phyloP scores from a whole-genome alignment of 2,329 filamentous ascomycete genomes.

The Stagonosporopsis cucurbitacearum region DNA sequence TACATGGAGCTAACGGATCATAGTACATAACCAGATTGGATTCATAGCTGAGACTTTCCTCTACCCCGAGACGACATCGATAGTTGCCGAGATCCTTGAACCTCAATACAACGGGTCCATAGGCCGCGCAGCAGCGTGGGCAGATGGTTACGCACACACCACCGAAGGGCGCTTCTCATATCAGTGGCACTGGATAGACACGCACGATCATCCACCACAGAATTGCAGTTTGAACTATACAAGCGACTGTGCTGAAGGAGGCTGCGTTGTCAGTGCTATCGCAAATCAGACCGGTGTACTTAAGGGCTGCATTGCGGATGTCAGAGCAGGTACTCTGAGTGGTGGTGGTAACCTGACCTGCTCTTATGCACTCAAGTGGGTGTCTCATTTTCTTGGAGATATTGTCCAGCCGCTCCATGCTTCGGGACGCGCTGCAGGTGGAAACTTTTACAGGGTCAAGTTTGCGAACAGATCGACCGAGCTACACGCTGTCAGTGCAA shows the following conservation, averaged over 20 bases:
- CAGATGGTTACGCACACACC: constrained; percentile 49
- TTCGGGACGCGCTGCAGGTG: constrained; percentile 47
- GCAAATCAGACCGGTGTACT: constrained; percentile 52
- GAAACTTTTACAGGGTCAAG: constrained; percentile 48
- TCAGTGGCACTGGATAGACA: constrained; percentile 53
- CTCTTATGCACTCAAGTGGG: constrained; percentile 52
- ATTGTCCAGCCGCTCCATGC: constrained; percentile 53
- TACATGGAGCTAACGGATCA: constrained; percentile 10
- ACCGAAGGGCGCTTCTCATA: constrained; percentile 50
- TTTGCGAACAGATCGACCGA: constrained; percentile 45
- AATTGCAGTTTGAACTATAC: constrained; percentile 47
- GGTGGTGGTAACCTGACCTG: constrained; percentile 46
- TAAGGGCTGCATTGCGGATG: constrained; percentile 42
- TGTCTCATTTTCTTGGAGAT: constrained; percentile 52
- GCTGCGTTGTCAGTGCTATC: constrained; percentile 52
- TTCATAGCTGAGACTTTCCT: constrained; percentile 50
- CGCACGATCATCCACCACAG: constrained; percentile 43
- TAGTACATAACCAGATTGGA: constrained; percentile 52
- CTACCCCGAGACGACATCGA: constrained; percentile 36
- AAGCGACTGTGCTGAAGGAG: constrained; percentile 47
- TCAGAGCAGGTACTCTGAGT: constrained; percentile 31
- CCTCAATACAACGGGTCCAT: constrained; percentile 50
- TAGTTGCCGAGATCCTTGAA: constrained; percentile 47
- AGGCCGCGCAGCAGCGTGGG: constrained; percentile 50
- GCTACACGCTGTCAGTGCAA: constrained; percentile 46